Evolutionary conservation across 768 basidiomycete genomes (phyloP).

Genomic region (Imleria badia): DNA sequence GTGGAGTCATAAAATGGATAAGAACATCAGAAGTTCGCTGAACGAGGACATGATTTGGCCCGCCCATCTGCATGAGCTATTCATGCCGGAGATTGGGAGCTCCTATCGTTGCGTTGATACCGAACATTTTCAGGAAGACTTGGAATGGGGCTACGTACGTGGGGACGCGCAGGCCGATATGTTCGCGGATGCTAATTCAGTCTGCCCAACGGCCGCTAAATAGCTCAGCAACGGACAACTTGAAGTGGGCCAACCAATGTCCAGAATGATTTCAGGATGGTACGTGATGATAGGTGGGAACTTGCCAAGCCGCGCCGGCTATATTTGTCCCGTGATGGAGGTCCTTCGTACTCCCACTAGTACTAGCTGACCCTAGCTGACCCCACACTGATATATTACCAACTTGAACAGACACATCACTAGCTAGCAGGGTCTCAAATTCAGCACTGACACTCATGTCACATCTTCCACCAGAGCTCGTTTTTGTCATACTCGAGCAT

Average conservation of each 20-base stretch:
- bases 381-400: not conserved
- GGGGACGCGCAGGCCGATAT: not conserved
- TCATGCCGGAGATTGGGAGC: conserved; percentile 20
- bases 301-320: not conserved
- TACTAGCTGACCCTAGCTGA: not conserved
- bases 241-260: not conserved
- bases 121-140: not conserved
- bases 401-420: too few relatives aligned
- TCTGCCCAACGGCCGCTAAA: not conserved
- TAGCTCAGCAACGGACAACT: not conserved
- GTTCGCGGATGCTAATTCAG: not conserved
- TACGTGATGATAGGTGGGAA: not conserved
- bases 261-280: not conserved
- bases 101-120: too few relatives aligned
- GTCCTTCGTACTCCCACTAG: not conserved
- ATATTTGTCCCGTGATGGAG: too few relatives aligned
- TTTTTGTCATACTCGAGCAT: conserved; percentile 23
- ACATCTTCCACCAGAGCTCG: conserved; percentile 22
- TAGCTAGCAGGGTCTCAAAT: too few relatives aligned
- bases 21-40: conserved; percentile 17
- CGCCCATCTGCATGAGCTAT: conserved; percentile 2
- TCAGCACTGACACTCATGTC: conserved; percentile 4
- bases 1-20: not conserved
- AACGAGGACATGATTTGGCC: conserved; percentile 2
- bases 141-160: not conserved